A percentile compares a stretch with the other conserved stretches of the same genome.
These are phyloP conservation scores for Sordariomycetes sp. DNA, from an alignment of 2,329 filamentous ascomycete species.

Conservation along the genomic window DNA sequence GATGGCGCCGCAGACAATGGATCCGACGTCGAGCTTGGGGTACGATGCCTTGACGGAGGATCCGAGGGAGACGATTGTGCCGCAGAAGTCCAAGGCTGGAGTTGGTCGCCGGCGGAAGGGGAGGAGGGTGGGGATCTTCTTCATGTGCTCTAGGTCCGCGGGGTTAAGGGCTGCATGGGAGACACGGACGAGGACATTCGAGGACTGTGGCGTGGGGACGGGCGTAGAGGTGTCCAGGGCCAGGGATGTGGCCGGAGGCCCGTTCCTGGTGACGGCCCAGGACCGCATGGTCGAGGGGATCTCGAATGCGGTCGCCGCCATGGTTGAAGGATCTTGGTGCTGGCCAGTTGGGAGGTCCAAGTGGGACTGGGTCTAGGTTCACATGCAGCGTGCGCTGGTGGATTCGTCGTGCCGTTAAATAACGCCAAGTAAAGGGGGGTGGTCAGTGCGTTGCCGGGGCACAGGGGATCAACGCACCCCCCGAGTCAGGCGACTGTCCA, in stretches of 20 bases:
- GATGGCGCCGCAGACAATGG: slow-evolving; percentile 17
- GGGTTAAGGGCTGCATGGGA: slow-evolving; percentile 21
- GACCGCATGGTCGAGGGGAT: slow-evolving; percentile 15
- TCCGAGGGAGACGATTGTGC: slow-evolving; percentile 16
- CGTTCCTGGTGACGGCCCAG: slow-evolving; percentile 14
- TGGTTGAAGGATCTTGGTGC: not conserved
- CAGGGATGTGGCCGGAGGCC: slow-evolving; percentile 12
- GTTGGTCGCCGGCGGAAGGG: slow-evolving; percentile 17
- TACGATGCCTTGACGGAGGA: slow-evolving; percentile 7
- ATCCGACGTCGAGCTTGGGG: slow-evolving; percentile 11
- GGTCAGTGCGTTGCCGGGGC: not conserved
- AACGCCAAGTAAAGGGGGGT: not conserved
- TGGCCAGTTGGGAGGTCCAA: not conserved
- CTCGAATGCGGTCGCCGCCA: not conserved
- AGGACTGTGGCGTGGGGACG: slow-evolving; percentile 6
- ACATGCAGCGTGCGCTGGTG: not conserved
- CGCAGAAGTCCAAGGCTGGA: slow-evolving; percentile 19
- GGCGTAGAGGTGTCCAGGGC: slow-evolving; percentile 11
- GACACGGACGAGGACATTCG: slow-evolving; percentile 16
- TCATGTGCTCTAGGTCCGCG: slow-evolving; percentile 18
- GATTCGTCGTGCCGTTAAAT: not conserved
- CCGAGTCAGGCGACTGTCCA: too few species aligned
- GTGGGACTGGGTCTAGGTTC: not conserved
- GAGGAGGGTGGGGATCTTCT: slow-evolving; percentile 14
- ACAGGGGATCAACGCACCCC: not conserved